Evolutionary conservation across 768 basidiomycete species (phyloP).

Genomic region (Amanita brunnescens): DNA sequence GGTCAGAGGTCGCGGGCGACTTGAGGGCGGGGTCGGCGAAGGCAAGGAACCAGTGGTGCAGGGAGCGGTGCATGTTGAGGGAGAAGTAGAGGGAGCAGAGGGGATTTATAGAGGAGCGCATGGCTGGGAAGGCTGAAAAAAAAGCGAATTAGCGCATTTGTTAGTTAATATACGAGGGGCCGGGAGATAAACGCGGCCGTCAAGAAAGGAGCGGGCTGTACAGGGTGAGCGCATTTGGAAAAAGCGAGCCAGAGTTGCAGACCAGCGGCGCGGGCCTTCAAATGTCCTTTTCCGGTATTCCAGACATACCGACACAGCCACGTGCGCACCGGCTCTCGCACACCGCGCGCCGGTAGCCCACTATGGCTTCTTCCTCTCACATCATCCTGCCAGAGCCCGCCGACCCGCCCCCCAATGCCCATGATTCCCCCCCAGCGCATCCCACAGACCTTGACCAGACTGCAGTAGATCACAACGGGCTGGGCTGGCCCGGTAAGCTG

Average conservation of each 20-base stretch:
- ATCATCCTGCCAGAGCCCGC: too few species aligned
- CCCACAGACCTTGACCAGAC: constrained; percentile 26
- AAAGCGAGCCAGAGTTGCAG: constrained; percentile 32
- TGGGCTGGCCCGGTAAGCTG: constrained; percentile 84
- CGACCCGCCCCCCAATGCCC: too few species aligned
- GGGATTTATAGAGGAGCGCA: constrained; percentile 20
- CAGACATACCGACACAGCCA: constrained; percentile 13
- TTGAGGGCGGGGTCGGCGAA: background rate
- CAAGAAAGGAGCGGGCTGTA: constrained; percentile 25
- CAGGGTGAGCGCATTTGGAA: constrained; percentile 36
- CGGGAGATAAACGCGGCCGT: constrained; percentile 39
- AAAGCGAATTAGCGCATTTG: constrained; percentile 14
- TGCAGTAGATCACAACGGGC: constrained; percentile 59
- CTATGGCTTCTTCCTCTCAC: constrained; percentile 15
- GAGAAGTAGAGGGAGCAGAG: constrained; percentile 24
- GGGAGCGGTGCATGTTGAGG: constrained; percentile 30
- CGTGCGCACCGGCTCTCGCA: background rate
- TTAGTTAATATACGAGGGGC: constrained; percentile 35
- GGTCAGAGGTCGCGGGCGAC: constrained; percentile 15
- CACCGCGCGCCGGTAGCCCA: background rate
- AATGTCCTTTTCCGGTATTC: constrained; percentile 24
- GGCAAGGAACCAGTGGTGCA: constrained; percentile 26
- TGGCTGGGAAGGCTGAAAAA: constrained; percentile 9
- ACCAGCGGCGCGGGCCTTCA: constrained; percentile 24
- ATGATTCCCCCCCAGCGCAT: too few species aligned